Conservation (phyloP, 1,284 basidiomycete genomes). For the Anthracocystis setariae region DNA sequence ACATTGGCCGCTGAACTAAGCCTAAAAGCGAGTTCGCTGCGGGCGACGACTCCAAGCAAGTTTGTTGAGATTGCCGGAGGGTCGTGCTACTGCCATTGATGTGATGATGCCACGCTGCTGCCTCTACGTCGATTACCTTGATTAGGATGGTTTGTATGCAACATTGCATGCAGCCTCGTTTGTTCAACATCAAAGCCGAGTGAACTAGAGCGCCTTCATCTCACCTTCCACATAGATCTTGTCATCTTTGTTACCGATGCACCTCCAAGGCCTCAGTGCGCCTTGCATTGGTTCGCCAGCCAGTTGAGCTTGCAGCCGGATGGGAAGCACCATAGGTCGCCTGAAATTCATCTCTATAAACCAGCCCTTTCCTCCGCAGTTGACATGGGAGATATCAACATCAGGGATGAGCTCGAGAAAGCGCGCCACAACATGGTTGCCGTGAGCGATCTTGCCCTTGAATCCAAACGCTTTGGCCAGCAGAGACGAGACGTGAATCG, state of each 20-base stretch:
- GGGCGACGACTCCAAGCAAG: too few species aligned
- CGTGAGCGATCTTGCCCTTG: constrained; percentile 26
- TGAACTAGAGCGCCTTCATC: too few species aligned
- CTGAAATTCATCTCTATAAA: constrained; percentile 21
- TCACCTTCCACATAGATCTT: constrained; percentile 5
- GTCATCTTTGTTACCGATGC: constrained; percentile 2
- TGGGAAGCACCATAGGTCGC: constrained; percentile 22
- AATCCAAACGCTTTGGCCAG: constrained; percentile 27
- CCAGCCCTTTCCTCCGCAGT: neutral
- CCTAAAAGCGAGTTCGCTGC: too few species aligned
- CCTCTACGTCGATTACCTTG: too few species aligned
- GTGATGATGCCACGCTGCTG: too few species aligned
- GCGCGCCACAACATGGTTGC: constrained; percentile 24
- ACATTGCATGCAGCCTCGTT: too few species aligned
- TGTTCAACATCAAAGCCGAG: too few species aligned
- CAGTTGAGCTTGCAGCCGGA: constrained; percentile 1
- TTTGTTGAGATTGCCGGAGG: too few species aligned
- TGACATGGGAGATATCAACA: neutral
- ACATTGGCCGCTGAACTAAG: too few species aligned
- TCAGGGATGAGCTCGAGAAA: neutral
- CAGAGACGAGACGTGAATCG: constrained; percentile 28
- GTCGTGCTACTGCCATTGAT: too few species aligned
- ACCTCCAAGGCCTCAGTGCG: constrained; percentile 2
- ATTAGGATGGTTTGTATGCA: too few species aligned
- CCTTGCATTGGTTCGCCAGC: neutral